Conservation (phyloP, 495 filamentous ascomycete species). For the Xylaria palmicola region DNA sequence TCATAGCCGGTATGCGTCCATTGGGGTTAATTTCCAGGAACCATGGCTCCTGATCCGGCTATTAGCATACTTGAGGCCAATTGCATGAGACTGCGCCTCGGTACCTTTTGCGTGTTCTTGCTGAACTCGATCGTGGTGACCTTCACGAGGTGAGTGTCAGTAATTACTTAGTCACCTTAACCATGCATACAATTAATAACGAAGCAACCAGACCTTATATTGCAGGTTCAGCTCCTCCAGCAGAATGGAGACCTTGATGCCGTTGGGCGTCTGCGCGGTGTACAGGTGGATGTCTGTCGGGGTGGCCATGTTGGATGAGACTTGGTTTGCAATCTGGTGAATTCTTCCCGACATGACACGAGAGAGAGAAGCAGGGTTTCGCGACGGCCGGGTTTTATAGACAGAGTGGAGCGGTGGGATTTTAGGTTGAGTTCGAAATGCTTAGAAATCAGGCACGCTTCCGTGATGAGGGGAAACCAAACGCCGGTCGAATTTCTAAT, state of each 20-base stretch:
- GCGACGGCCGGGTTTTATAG: constrained; percentile 13
- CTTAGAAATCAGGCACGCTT: constrained; percentile 22
- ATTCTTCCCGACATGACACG: constrained; percentile 21
- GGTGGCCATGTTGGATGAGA: constrained; percentile 22
- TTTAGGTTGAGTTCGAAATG: background rate
- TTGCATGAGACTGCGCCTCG: background rate
- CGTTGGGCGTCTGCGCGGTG: constrained; percentile 66
- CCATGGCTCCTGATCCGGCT: constrained; percentile 52
- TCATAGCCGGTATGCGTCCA: constrained; percentile 90
- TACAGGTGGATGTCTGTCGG: constrained; percentile 47
- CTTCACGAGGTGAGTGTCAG: constrained; percentile 24
- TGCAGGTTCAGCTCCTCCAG: constrained; percentile 81
- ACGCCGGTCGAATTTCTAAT: background rate
- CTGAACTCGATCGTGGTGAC: constrained; percentile 66
- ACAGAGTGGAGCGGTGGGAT: background rate
- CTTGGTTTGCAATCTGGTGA: constrained; percentile 18
- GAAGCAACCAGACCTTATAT: constrained; percentile 52
- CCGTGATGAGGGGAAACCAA: constrained; percentile 12
- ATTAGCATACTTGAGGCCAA: constrained; percentile 44
- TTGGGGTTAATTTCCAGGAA: constrained; percentile 94
- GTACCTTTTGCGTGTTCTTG: constrained; percentile 70
- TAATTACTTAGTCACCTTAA: constrained; percentile 24
- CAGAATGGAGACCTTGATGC: constrained; percentile 80
- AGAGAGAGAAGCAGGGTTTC: background rate
- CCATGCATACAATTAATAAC: constrained; percentile 23